phyloP scores from a whole-genome alignment of 192 early-diverging fungal species.

The Umbelopsis sp. region DNA sequence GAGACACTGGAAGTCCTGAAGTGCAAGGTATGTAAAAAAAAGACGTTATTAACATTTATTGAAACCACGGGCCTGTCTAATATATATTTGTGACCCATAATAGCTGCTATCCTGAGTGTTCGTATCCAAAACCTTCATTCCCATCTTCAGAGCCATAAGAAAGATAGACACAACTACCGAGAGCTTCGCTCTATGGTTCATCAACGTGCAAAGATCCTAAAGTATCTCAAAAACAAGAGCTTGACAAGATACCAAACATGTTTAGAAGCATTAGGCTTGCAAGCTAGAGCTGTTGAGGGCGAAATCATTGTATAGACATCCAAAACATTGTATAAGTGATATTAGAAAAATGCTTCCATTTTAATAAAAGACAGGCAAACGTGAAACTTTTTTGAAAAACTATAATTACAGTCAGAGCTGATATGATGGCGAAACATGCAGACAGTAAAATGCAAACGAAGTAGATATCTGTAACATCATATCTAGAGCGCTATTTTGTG shows the following conservation, averaged over 20 bases:
- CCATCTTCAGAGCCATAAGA: constrained; percentile 78
- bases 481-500: neutral
- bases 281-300: constrained; percentile 64
- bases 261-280: constrained; percentile 71
- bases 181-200: constrained; percentile 78
- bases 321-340: constrained; percentile 7
- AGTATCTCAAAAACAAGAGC: constrained; percentile 81
- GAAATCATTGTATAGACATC: constrained; percentile 59
- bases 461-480: neutral
- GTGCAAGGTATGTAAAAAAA: constrained; percentile 75
- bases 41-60: neutral
- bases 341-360: constrained; percentile 4
- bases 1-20: constrained; percentile 90
- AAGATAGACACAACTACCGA: constrained; percentile 91
- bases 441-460: neutral
- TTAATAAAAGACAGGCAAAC: neutral
- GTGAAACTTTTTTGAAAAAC: neutral
- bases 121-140: constrained; percentile 84
- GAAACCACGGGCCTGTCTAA: neutral
- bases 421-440: neutral
- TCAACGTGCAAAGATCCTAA: constrained; percentile 82
- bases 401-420: constrained; percentile 12
- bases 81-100: neutral
- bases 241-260: constrained; percentile 70
- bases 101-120: constrained; percentile 89